Percentiles rank a stretch among this genome's conserved stretches.
Conservation (phyloP, 176 grass and related monocot genomes). For the Hsuehochloa calcarea region DNA sequence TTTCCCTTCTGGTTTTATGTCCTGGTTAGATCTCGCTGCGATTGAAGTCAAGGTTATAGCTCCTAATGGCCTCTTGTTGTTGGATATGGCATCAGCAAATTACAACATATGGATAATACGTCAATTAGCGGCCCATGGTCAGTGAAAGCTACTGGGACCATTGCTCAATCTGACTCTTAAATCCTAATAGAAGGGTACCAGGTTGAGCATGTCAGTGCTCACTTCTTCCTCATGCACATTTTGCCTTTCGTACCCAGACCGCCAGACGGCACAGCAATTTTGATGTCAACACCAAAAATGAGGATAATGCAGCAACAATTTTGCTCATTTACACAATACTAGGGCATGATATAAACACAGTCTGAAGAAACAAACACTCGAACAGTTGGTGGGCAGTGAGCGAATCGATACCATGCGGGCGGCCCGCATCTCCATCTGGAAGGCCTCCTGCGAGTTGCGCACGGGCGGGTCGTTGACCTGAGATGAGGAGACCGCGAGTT, state of each 20-base stretch:
- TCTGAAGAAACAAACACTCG: neutral
- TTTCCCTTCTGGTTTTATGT: neutral
- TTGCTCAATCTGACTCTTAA: neutral
- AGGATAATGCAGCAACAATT: neutral
- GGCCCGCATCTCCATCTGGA: conserved; percentile 74
- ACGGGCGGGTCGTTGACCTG: conserved; percentile 88
- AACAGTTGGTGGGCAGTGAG: neutral
- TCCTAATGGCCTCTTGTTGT: neutral
- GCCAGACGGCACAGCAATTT: neutral
- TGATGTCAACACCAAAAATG: neutral
- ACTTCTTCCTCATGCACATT: neutral
- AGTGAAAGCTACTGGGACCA: neutral
- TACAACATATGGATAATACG: neutral
- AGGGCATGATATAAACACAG: neutral
- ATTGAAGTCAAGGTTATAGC: neutral
- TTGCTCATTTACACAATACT: neutral
- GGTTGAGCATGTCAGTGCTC: neutral
- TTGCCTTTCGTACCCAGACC: neutral
- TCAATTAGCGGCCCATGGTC: neutral
- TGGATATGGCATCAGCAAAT: neutral
- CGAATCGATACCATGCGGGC: conserved; percentile 34
- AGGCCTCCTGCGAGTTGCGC: conserved; percentile 80
- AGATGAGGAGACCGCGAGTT: neutral
- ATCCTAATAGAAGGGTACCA: neutral
- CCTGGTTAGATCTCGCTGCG: neutral